Evolutionary conservation across 2,329 filamentous ascomycete species (phyloP).

Genomic region (Aspergillus clavatus): DNA sequence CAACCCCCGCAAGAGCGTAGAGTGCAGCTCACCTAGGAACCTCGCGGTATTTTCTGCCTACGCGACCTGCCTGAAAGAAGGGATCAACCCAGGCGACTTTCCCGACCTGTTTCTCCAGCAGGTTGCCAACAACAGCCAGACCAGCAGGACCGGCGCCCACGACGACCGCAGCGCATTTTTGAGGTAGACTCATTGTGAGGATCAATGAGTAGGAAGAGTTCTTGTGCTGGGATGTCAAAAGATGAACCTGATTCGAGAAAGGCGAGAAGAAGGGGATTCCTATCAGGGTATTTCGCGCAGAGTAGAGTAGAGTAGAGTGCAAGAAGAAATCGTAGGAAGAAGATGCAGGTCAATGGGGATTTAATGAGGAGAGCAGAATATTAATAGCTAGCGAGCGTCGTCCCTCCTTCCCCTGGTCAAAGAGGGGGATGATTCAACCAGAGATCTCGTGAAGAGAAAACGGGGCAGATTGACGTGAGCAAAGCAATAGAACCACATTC

Average conservation of each 20-base stretch:
- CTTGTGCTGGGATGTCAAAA: no score
- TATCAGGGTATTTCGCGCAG: no score
- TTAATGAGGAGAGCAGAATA: slow-evolving; percentile 8
- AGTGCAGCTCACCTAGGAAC: slow-evolving; percentile 47
- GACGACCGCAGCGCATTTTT: slow-evolving; percentile 51
- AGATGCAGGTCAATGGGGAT: slow-evolving; percentile 7
- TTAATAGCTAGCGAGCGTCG: slow-evolving; percentile 6
- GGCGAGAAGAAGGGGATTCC: no score
- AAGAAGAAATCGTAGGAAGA: background rate
- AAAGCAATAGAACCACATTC: background rate
- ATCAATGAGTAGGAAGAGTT: no score
- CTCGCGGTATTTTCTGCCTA: slow-evolving; percentile 54
- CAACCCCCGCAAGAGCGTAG: background rate
- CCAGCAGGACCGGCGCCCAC: slow-evolving; percentile 57
- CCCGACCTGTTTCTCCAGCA: slow-evolving; percentile 50
- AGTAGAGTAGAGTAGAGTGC: no score
- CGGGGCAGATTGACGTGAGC: slow-evolving; percentile 1
- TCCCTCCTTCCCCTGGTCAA: slow-evolving; percentile 1
- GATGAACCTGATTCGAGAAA: no score
- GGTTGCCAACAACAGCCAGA: slow-evolving; percentile 57
- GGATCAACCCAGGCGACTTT: slow-evolving; percentile 58
- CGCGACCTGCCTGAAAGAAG: slow-evolving; percentile 50
- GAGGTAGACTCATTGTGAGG: slow-evolving; percentile 22
- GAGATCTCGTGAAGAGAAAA: background rate
- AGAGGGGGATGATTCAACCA: slow-evolving; percentile 1